Percentiles rank a stretch among this genome's conserved stretches.
Conservation (phyloP, 2,329 filamentous ascomycete species). For the Fusarium austroafricanum region DNA sequence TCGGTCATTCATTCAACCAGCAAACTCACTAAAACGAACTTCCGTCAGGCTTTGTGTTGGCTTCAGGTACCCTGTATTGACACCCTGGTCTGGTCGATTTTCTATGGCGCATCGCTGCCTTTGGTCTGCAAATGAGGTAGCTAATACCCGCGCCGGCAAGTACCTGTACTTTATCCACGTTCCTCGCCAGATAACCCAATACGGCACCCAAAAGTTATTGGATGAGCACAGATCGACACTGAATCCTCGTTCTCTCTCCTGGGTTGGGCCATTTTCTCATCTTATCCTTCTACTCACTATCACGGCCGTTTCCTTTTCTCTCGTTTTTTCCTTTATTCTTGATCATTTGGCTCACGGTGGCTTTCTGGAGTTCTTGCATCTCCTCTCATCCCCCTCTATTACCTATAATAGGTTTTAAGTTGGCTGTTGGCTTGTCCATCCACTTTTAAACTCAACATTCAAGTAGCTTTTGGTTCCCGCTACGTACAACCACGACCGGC, state of each 20-base stretch:
- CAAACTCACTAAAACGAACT: slow-evolving; percentile 15
- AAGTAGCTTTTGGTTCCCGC: slow-evolving; percentile 38
- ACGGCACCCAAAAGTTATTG: slow-evolving; percentile 10
- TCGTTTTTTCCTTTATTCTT: slow-evolving; percentile 11
- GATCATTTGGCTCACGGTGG: slow-evolving; percentile 28
- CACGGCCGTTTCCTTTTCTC: slow-evolving; percentile 10
- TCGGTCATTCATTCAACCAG: background rate
- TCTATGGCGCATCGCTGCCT: slow-evolving; percentile 15
- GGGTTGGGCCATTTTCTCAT: slow-evolving; percentile 17
- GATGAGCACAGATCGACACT: slow-evolving; percentile 32
- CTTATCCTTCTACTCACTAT: slow-evolving; percentile 21
- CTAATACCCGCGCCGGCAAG: slow-evolving; percentile 22
- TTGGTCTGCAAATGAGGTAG: slow-evolving; percentile 23
- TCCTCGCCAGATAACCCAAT: slow-evolving; percentile 13
- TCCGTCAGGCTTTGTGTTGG: background rate
- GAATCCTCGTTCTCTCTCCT: slow-evolving; percentile 35
- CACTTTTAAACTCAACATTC: slow-evolving; percentile 10
- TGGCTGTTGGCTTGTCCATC: slow-evolving; percentile 20
- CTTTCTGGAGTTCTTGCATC: slow-evolving; percentile 34
- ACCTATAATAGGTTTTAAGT: slow-evolving; percentile 1
- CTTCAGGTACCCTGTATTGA: slow-evolving; percentile 11
- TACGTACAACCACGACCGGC: slow-evolving; percentile 26
- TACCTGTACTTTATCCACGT: slow-evolving; percentile 23
- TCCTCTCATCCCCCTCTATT: slow-evolving; percentile 1
- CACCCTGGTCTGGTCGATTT: slow-evolving; percentile 19